Evolutionary conservation across 768 basidiomycete genomes (phyloP).

Genomic region (Kwoniella botswanensis): DNA sequence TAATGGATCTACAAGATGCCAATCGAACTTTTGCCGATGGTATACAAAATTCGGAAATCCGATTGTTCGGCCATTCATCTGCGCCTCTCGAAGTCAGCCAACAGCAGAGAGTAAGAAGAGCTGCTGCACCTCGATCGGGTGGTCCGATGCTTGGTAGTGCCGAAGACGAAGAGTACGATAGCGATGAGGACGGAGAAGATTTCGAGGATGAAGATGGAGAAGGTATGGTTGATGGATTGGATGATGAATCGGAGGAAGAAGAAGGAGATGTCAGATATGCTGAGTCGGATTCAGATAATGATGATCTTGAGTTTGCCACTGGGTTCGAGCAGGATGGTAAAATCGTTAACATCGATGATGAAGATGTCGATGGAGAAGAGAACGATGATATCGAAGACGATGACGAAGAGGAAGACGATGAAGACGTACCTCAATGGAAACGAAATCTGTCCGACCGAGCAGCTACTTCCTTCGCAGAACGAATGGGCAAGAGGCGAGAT

Average conservation of each 20-base stretch:
- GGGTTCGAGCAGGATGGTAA: slow-evolving; percentile 65
- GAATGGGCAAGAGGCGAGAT: slow-evolving; percentile 65
- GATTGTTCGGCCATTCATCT: slow-evolving; percentile 80
- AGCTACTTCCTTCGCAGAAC: slow-evolving; percentile 61
- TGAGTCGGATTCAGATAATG: slow-evolving; percentile 52
- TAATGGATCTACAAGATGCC: slow-evolving; percentile 92
- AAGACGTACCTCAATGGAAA: slow-evolving; percentile 76
- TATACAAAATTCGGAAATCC: slow-evolving; percentile 79
- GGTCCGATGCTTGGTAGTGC: slow-evolving; percentile 56
- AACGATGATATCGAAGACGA: slow-evolving; percentile 27
- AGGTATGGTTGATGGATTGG: slow-evolving; percentile 33
- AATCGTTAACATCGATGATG: slow-evolving; percentile 61
- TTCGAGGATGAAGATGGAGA: slow-evolving; percentile 54
- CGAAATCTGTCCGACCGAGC: slow-evolving; percentile 66
- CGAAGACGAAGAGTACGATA: slow-evolving; percentile 55
- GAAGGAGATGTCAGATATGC: slow-evolving; percentile 54
- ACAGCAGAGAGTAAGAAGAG: slow-evolving; percentile 35
- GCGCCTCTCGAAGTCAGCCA: slow-evolving; percentile 63
- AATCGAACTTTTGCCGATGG: slow-evolving; percentile 78
- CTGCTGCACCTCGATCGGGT: slow-evolving; percentile 49
- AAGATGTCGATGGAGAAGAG: slow-evolving; percentile 59
- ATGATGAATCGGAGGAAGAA: slow-evolving; percentile 51
- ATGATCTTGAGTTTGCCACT: slow-evolving; percentile 57
- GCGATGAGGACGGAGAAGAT: slow-evolving; percentile 49
- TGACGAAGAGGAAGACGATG: slow-evolving; percentile 60